phyloP scores from a whole-genome alignment of 129 eudicot species.

The Ambrosia artemisiifolia region DNA sequence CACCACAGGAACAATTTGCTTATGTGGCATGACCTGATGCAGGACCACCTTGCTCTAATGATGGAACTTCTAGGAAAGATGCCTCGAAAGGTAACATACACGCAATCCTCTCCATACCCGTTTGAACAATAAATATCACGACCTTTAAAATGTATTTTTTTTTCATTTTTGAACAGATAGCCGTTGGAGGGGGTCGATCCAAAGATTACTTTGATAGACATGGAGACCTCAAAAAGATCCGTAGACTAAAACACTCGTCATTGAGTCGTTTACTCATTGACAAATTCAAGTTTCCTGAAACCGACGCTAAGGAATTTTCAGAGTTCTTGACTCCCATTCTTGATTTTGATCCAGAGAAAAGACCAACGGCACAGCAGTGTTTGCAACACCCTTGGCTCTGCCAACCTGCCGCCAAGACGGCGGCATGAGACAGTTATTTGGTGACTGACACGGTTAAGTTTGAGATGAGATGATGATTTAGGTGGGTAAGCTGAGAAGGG shows the following conservation, averaged over 20 bases:
- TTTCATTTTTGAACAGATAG: slow-evolving; percentile 44
- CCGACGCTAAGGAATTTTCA: slow-evolving; percentile 73
- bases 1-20: slow-evolving; percentile 2
- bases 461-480: slow-evolving; percentile 41
- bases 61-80: slow-evolving; percentile 96
- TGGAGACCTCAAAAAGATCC: slow-evolving; percentile 90
- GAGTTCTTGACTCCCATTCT: slow-evolving; percentile 75
- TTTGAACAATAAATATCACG: neutral
- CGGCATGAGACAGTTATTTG: slow-evolving; percentile 30
- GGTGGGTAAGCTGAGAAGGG: slow-evolving; percentile 51
- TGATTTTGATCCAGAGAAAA: slow-evolving; percentile 83
- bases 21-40: slow-evolving; percentile 31
- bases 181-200: slow-evolving; percentile 70
- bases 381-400: slow-evolving; percentile 91
- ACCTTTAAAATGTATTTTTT: neutral
- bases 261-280: slow-evolving; percentile 71
- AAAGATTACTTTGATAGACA: slow-evolving; percentile 95
- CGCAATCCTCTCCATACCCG: neutral
- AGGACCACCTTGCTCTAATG: slow-evolving; percentile 99
- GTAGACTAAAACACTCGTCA: slow-evolving; percentile 72
- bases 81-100: slow-evolving; percentile 68
- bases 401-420: slow-evolving; percentile 23
- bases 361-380: slow-evolving; percentile 91
- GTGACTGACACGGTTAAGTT: slow-evolving; percentile 40
- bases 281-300: slow-evolving; percentile 60